Evolutionary conservation across 2,329 filamentous ascomycete genomes (phyloP), one percentile per base, ranked within the genome.

Genomic region (Colletotrichum theobromicola): DNA sequence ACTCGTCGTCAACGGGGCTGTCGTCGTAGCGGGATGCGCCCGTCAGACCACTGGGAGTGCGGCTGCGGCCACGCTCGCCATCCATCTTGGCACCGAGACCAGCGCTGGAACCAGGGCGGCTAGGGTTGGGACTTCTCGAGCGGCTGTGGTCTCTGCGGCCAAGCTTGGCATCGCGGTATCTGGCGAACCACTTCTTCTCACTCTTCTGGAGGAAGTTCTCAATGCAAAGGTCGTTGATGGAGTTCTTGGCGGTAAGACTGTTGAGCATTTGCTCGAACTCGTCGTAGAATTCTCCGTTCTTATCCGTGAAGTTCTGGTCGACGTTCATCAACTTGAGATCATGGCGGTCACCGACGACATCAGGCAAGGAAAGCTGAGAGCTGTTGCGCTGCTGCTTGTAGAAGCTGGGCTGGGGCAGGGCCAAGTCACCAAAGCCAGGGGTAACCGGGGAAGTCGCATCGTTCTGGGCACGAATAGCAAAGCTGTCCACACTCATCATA

Each of bases 241-340:
- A 93, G 74, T 89, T 92, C 75, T 87, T 85, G 10, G 88, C 90
- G 60, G 79, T 82, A 18, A 93, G 83, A 3, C 82, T 81, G 35
- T 90, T 87, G 2, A 93, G 86, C 78, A 87, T 89, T 80, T 88
- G 87, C 72, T 90, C 88, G 76, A 93, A 93, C 2, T 84, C 86
- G 74, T 85, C 85, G 76, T 90, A 91, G 80, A 91, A 93, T 75
- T 91, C 86, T 35, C 91, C 91, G 37, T 87, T 90, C 61, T 88
- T 88, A 79, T 93, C 92, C 7, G 89, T 93, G 83, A 94, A 94
- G 83, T 91, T 92, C 4, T 91, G 92, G 77, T 92, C 91, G 1
- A 93, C 90, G 70, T 93, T 91, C 79, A 93, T 92, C 18, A 93
- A 86, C 75, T 90, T 88, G 79, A 89, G 91, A 78, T 92, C 88